A percentile compares a stretch with the other conserved stretches of the same genome.
Evolutionary conservation across 768 basidiomycete species (phyloP).

Genomic region (Kwoniella sp.): DNA sequence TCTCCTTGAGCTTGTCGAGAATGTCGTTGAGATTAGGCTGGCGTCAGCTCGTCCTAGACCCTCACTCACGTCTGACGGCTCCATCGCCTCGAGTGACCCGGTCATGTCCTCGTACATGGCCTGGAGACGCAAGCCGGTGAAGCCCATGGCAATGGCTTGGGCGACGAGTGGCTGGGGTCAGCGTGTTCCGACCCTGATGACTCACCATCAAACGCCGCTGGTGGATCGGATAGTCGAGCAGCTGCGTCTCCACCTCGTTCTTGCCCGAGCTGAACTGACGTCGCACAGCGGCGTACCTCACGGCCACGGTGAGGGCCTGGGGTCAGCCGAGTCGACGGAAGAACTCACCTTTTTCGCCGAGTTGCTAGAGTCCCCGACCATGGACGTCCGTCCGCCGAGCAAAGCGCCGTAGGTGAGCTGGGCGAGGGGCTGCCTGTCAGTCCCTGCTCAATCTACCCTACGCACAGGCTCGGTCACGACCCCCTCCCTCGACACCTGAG

Average conservation of each 20-base stretch:
- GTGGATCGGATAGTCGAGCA: conserved; percentile 54
- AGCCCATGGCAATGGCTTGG: conserved; percentile 50
- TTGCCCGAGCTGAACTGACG: conserved; percentile 52
- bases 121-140: conserved; percentile 46
- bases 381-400: conserved; percentile 50
- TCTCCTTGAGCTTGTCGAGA: conserved; percentile 54
- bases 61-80: conserved; percentile 46
- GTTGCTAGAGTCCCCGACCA: conserved; percentile 51
- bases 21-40: conserved; percentile 49
- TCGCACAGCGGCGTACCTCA: conserved; percentile 53
- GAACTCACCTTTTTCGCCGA: conserved; percentile 51
- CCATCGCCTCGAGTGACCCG: conserved; percentile 47
- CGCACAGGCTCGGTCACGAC: conserved; percentile 51
- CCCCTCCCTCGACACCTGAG: conserved; percentile 52
- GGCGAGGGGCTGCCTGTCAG: conserved; percentile 47
- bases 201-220: conserved; percentile 49
- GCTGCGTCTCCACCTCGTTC: conserved; percentile 52
- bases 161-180: conserved; percentile 46
- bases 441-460: neutral
- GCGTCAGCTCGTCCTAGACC: neutral
- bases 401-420: conserved; percentile 54
- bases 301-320: conserved; percentile 52
- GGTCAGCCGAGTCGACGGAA: neutral
- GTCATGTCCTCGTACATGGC: conserved; percentile 50
- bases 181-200: neutral